Evolutionary conservation across 1,284 basidiomycete genomes (phyloP).

Genomic region (Phenoliferia sp.): DNA sequence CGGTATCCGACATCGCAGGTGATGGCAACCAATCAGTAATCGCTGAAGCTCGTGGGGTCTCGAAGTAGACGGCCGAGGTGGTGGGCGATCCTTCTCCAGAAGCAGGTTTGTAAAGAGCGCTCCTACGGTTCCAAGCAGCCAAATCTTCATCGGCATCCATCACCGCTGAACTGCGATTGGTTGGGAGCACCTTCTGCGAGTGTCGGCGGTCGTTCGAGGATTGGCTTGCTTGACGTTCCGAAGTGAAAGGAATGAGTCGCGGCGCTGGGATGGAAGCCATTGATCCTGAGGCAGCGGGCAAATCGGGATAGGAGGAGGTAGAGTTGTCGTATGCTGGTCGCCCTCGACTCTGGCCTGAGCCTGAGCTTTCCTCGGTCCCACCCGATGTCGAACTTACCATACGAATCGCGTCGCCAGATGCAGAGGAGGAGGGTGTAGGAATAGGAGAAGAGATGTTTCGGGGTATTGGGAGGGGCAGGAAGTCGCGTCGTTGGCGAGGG

Average conservation of each 20-base stretch:
- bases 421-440: background rate
- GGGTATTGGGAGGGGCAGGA: conserved; percentile 25
- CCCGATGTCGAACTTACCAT: conserved; percentile 14
- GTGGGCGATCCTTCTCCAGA: conserved; percentile 14
- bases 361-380: conserved; percentile 3
- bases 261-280: conserved; percentile 7
- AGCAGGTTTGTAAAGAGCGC: conserved; percentile 18
- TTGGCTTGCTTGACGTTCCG: background rate
- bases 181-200: background rate
- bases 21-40: background rate
- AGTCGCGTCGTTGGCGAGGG: conserved; percentile 31
- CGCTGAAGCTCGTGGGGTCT: background rate
- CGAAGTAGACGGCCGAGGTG: conserved; percentile 20
- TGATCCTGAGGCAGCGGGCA: background rate
- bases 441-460: conserved; percentile 2
- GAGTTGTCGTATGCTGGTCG: background rate
- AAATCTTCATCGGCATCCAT: conserved; percentile 21
- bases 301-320: background rate
- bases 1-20: conserved; percentile 11
- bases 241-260: conserved; percentile 10
- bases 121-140: background rate
- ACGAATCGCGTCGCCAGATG: conserved; percentile 6
- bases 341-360: background rate
- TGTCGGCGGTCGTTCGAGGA: background rate
- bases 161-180: conserved; percentile 10